A percentile compares a stretch with the other conserved stretches of the same genome.
These are phyloP conservation scores for Penicillium sp. DNA, from an alignment of 2,329 filamentous ascomycete species.

Conservation along the genomic window DNA sequence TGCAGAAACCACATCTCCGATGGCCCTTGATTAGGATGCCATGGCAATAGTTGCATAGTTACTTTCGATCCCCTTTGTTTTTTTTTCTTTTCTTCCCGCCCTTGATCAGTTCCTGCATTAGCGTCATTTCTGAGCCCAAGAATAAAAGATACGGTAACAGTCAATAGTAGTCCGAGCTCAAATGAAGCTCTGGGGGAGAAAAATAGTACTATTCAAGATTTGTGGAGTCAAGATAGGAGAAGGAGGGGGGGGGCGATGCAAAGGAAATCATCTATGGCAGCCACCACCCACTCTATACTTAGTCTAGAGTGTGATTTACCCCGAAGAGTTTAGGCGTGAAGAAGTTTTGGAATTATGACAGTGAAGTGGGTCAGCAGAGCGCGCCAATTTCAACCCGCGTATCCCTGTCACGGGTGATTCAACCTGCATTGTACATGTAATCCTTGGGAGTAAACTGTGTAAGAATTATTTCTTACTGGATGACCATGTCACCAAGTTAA, in stretches of 20 bases:
- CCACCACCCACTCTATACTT: background rate
- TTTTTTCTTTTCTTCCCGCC: background rate
- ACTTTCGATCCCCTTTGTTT: background rate
- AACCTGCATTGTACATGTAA: conserved; percentile 4
- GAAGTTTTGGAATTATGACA: background rate
- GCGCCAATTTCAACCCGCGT: background rate
- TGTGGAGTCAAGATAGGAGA: background rate
- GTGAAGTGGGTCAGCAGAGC: background rate
- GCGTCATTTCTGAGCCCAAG: conserved; percentile 18
- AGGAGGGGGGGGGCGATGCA: conserved; percentile 1
- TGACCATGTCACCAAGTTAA: too few species aligned
- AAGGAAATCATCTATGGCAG: conserved; percentile 4
- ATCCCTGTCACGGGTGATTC: conserved; percentile 8
- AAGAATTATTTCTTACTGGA: background rate
- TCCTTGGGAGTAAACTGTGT: background rate
- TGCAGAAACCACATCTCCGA: background rate
- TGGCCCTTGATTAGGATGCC: background rate
- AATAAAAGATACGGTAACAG: background rate
- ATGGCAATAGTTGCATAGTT: background rate
- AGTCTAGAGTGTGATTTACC: background rate
- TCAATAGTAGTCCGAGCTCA: background rate
- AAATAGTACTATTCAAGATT: background rate
- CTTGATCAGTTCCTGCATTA: conserved; percentile 40
- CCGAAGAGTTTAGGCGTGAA: background rate
- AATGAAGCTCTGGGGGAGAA: background rate